Evolutionary conservation across 2,329 filamentous ascomycete species (phyloP).

Genomic region (Cladorrhinum sp.): DNA sequence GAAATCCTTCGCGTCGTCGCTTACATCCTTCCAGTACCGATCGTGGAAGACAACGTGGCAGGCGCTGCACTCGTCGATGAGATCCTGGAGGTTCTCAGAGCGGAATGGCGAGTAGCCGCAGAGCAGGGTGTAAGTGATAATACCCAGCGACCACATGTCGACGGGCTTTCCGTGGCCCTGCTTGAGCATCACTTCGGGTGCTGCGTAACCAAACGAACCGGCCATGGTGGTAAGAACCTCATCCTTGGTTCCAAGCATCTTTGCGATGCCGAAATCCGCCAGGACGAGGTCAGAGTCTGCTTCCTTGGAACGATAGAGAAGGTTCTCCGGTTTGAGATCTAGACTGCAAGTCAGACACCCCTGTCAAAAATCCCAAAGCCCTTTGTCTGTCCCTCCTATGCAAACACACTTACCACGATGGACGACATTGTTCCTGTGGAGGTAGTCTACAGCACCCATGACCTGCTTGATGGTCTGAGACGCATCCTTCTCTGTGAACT

Average conservation of each 20-base stretch:
- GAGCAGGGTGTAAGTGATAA: slow-evolving; percentile 96
- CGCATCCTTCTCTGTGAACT: slow-evolving; percentile 97
- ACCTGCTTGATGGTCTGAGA: slow-evolving; percentile 95
- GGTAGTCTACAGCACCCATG: slow-evolving; percentile 86
- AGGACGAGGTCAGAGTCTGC: slow-evolving; percentile 81
- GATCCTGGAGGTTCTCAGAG: slow-evolving; percentile 85
- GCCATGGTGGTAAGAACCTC: slow-evolving; percentile 98
- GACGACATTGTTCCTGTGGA: slow-evolving; percentile 92
- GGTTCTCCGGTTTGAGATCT: slow-evolving; percentile 98
- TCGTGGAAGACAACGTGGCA: slow-evolving; percentile 91
- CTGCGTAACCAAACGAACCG: slow-evolving; percentile 95
- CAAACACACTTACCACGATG: slow-evolving; percentile 68
- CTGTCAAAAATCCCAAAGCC: background rate
- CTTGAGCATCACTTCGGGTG: slow-evolving; percentile 97
- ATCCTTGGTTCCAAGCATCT: slow-evolving; percentile 88
- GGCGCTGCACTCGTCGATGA: slow-evolving; percentile 90
- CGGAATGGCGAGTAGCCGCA: slow-evolving; percentile 98
- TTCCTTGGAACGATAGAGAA: slow-evolving; percentile 83
- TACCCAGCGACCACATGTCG: slow-evolving; percentile 98
- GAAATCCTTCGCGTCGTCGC: slow-evolving; percentile 91
- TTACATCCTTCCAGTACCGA: slow-evolving; percentile 97
- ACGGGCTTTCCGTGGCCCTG: slow-evolving; percentile 96
- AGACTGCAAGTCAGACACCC: slow-evolving; percentile 8
- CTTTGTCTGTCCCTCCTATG: background rate
- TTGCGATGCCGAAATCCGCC: slow-evolving; percentile 97